A percentile compares a stretch with the other conserved stretches of the same genome.
These are phyloP conservation scores for Penicillium freii DNA, from an alignment of 2,329 filamentous ascomycete species.

Conservation along the genomic window DNA sequence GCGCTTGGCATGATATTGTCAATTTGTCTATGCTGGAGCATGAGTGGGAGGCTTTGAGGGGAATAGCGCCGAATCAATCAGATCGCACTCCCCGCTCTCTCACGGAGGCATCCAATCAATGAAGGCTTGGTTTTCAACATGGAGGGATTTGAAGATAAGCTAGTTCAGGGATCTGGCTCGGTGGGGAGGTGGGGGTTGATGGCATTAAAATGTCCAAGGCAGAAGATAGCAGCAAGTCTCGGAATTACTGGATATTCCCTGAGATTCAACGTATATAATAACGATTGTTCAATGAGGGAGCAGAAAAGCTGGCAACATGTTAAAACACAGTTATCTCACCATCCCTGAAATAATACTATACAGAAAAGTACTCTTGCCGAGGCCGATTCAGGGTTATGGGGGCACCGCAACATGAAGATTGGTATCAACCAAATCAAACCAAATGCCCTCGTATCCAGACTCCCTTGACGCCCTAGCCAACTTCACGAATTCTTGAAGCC, in stretches of 20 bases:
- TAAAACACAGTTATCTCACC: neutral
- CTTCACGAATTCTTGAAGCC: conserved; percentile 24
- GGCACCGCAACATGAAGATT: conserved; percentile 24
- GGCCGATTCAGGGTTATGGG: conserved; percentile 7
- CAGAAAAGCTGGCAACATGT: neutral
- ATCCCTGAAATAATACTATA: neutral
- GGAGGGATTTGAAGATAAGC: neutral
- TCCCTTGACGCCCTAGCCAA: conserved; percentile 18
- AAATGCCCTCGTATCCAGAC: conserved; percentile 19
- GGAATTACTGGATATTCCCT: too few species aligned
- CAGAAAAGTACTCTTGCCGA: conserved; percentile 11
- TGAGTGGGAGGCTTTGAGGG: conserved; percentile 8
- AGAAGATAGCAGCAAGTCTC: too few species aligned
- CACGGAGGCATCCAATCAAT: neutral
- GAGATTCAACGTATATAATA: too few species aligned
- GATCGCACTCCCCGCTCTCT: neutral
- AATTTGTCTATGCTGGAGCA: conserved; percentile 4
- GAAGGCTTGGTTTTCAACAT: neutral
- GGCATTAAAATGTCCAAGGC: too few species aligned
- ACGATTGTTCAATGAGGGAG: neutral
- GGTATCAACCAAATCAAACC: conserved; percentile 27
- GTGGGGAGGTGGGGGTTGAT: too few species aligned
- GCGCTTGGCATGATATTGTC: conserved; percentile 16
- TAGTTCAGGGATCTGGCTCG: neutral
- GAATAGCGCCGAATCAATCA: neutral